phyloP scores from a whole-genome alignment of 805 yeast species.

The Komagataella kurtzmanii region DNA sequence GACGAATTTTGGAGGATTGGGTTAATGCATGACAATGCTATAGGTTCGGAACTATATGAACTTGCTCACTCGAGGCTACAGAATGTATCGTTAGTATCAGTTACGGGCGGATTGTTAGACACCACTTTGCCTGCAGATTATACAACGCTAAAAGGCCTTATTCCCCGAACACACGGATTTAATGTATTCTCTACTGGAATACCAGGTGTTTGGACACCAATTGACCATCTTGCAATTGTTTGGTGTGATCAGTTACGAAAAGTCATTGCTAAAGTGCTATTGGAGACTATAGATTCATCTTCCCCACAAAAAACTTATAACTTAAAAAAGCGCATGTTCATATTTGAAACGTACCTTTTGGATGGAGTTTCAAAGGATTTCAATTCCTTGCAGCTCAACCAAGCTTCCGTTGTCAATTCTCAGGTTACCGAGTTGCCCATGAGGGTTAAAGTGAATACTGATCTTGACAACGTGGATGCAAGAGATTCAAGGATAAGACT shows the following conservation, averaged over 20 bases:
- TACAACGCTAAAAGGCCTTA: conserved; percentile 55
- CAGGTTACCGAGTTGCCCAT: background rate
- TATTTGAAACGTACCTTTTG: conserved; percentile 30
- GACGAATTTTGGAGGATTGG: conserved; percentile 75
- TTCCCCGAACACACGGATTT: conserved; percentile 69
- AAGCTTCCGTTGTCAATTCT: too few species aligned
- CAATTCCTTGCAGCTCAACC: background rate
- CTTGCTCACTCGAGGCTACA: conserved; percentile 32
- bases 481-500: background rate
- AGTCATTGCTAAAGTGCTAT: conserved; percentile 41
- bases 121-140: conserved; percentile 82
- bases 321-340: conserved; percentile 41
- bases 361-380: conserved; percentile 44
- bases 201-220: conserved; percentile 86
- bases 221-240: conserved; percentile 89
- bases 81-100: conserved; percentile 62
- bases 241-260: conserved; percentile 89
- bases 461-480: background rate
- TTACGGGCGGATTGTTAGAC: conserved; percentile 82
- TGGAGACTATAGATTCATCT: conserved; percentile 41
- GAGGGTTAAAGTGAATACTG: background rate
- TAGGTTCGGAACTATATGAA: conserved; percentile 9
- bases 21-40: conserved; percentile 16
- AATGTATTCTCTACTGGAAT: conserved; percentile 77
- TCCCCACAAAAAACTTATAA: conserved; percentile 36